These are phyloP conservation scores for Septoria petroselini DNA, from an alignment of 2,329 filamentous ascomycete genomes.

Conservation along the genomic window DNA sequence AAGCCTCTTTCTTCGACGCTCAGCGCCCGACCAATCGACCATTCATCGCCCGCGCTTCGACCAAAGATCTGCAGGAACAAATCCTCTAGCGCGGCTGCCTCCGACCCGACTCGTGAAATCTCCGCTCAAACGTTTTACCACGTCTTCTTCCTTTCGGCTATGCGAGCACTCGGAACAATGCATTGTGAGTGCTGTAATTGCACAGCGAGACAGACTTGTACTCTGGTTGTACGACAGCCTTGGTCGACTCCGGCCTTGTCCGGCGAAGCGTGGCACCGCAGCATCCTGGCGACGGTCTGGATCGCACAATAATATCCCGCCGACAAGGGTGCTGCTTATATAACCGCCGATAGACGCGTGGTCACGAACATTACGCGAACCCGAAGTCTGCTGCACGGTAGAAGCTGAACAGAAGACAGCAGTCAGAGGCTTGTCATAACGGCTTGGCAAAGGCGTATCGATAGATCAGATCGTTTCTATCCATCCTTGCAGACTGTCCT, in stretches of 20 bases:
- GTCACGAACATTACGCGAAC: background rate
- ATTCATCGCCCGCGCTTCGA: slow-evolving; percentile 6
- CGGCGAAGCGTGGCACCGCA: slow-evolving; percentile 1
- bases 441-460: background rate
- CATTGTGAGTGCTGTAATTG: background rate
- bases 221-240: background rate
- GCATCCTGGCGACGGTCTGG: slow-evolving; percentile 11
- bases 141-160: background rate
- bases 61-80: slow-evolving; percentile 21
- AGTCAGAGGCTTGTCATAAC: background rate
- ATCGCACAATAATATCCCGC: slow-evolving; percentile 1
- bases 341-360: slow-evolving; percentile 1
- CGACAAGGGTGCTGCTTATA: background rate
- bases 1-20: slow-evolving; percentile 6
- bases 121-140: background rate
- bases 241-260: background rate
- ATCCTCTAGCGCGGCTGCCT: no score
- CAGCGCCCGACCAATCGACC: no score
- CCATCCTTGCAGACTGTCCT: background rate
- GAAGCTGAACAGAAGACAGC: background rate
- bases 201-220: background rate
- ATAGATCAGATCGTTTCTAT: background rate
- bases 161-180: background rate
- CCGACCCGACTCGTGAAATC: no score
- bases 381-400: background rate